Evolutionary conservation across 805 yeast species (phyloP).

Genomic region (Ogataea dorogensis): DNA sequence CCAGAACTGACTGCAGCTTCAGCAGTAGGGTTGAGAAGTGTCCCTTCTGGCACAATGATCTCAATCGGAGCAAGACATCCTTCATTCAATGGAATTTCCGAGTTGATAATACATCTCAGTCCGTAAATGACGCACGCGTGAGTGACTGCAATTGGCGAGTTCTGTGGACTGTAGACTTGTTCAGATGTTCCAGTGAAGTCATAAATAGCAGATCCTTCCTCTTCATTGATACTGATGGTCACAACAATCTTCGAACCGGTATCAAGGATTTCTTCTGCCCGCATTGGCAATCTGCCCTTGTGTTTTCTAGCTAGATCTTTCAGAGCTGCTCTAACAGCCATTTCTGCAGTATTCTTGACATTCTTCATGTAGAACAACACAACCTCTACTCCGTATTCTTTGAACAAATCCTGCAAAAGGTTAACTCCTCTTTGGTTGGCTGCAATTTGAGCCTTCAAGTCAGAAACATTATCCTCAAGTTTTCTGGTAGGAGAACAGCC

Average conservation of each 20-base stretch:
- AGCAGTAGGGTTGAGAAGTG: conserved; percentile 39
- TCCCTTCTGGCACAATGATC: conserved; percentile 36
- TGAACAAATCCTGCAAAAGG: conserved; percentile 41
- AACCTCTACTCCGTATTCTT: conserved; percentile 43
- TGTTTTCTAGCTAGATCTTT: conserved; percentile 42
- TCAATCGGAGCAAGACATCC: conserved; percentile 42
- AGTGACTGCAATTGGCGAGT: conserved; percentile 55
- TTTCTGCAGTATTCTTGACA: conserved; percentile 46
- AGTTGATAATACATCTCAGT: conserved; percentile 46
- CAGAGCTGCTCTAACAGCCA: conserved; percentile 40
- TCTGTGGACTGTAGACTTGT: conserved; percentile 51
- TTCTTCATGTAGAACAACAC: conserved; percentile 48
- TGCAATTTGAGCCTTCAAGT: conserved; percentile 48
- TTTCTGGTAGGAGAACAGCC: conserved; percentile 59
- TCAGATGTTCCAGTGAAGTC: conserved; percentile 57
- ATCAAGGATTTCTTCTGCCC: conserved; percentile 51
- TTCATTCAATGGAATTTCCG: conserved; percentile 56
- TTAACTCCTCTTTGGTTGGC: conserved; percentile 53
- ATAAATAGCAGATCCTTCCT: conserved; percentile 45
- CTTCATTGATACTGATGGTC: conserved; percentile 40
- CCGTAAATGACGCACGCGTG: conserved; percentile 57
- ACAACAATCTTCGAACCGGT: conserved; percentile 53
- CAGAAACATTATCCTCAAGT: conserved; percentile 52
- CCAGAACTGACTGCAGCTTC: conserved; percentile 47
- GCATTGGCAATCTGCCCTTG: conserved; percentile 34